phyloP scores from a whole-genome alignment of 805 yeast species.

The Hanseniaspora occidentalis region DNA sequence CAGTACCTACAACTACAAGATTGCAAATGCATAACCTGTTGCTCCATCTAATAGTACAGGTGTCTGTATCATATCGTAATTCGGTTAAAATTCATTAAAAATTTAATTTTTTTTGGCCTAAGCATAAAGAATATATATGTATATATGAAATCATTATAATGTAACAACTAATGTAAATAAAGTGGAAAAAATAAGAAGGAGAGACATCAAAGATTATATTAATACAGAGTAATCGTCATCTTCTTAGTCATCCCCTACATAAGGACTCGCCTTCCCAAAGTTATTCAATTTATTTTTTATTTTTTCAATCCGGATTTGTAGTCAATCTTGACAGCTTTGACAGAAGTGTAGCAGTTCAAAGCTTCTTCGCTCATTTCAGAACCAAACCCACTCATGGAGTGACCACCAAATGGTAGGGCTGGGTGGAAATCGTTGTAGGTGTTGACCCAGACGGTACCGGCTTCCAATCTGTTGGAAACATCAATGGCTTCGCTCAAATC shows the following conservation, averaged over 20 bases:
- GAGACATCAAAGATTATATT: too few relatives aligned
- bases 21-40: too few relatives aligned
- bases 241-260: too few relatives aligned
- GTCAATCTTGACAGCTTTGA: slow-evolving; percentile 64
- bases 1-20: too few relatives aligned
- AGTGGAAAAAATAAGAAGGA: too few relatives aligned
- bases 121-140: background rate
- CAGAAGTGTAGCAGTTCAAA: slow-evolving; percentile 67
- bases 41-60: too few relatives aligned
- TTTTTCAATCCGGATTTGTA: background rate
- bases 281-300: too few relatives aligned
- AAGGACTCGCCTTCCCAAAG: too few relatives aligned
- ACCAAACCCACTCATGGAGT: slow-evolving; percentile 78
- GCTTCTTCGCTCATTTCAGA: slow-evolving; percentile 88
- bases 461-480: slow-evolving; percentile 53
- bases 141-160: background rate
- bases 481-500: slow-evolving; percentile 53
- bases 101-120: background rate
- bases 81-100: too few relatives aligned
- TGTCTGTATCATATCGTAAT: too few relatives aligned
- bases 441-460: slow-evolving; percentile 80
- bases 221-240: too few relatives aligned
- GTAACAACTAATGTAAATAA: too few relatives aligned
- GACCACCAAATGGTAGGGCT: slow-evolving; percentile 87
- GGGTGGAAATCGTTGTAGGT: slow-evolving; percentile 78